These are phyloP conservation scores for Massospora cicadina DNA, from an alignment of 371 early-diverging fungal genomes.

Conservation along the genomic window DNA sequence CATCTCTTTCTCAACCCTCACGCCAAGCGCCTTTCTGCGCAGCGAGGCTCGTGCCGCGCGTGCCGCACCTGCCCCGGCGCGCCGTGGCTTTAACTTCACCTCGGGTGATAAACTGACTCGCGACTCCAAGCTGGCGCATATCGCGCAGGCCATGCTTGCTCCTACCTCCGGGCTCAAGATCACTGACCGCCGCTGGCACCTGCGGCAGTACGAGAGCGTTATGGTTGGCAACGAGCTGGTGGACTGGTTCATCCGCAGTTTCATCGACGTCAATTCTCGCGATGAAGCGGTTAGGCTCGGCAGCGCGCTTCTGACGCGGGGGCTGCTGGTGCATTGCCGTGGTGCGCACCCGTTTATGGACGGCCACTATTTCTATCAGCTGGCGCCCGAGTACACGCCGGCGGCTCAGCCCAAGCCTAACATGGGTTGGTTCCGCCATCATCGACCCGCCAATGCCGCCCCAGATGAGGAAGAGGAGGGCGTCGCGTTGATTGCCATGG, in stretches of 20 bases:
- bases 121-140: constrained; percentile 32
- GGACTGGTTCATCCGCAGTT: constrained; percentile 70
- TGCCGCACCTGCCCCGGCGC: not conserved
- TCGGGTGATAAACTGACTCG: constrained; percentile 15
- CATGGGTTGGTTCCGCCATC: constrained; percentile 12
- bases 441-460: not conserved
- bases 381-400: constrained; percentile 38
- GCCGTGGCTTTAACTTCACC: not conserved
- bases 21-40: constrained; percentile 8
- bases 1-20: constrained; percentile 14
- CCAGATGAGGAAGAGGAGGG: constrained; percentile 7
- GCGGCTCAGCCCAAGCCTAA: constrained; percentile 11
- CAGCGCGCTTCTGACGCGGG: constrained; percentile 50
- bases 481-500: constrained; percentile 24
- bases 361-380: constrained; percentile 79
- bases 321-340: constrained; percentile 60
- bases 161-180: constrained; percentile 47
- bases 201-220: constrained; percentile 44
- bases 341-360: constrained; percentile 62
- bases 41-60: constrained; percentile 12
- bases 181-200: constrained; percentile 81
- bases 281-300: constrained; percentile 74
- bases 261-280: constrained; percentile 59
- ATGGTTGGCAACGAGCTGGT: constrained; percentile 79
- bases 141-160: constrained; percentile 59